Conservation (phyloP, 768 basidiomycete genomes). For the Lepiota brunneoincarnata region DNA sequence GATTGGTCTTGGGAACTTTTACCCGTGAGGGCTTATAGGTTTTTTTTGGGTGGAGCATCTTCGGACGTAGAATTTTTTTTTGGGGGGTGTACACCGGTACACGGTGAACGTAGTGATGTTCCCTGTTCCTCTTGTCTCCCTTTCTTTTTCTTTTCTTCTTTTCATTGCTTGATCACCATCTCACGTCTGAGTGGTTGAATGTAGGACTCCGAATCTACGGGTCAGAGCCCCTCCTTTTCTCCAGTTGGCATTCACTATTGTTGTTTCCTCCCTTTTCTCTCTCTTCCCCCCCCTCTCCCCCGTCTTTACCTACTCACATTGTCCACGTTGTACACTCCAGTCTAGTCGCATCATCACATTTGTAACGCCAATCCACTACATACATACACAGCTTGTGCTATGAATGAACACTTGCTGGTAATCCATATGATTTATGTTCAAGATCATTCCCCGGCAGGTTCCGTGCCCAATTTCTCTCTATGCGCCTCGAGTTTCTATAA, state of each 20-base stretch:
- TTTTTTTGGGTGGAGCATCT: neutral
- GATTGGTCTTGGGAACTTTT: neutral
- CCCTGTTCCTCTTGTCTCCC: neutral
- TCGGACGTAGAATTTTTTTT: neutral
- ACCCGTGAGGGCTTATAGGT: neutral
- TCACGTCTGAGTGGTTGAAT: neutral
- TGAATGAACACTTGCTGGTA: neutral
- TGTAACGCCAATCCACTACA: conserved; percentile 2
- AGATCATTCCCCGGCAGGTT: no score
- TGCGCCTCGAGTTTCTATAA: no score
- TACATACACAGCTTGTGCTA: conserved; percentile 2
- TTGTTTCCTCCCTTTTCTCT: neutral
- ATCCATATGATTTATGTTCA: no score
- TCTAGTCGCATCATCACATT: conserved; percentile 11
- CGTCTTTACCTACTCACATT: neutral
- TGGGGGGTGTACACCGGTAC: neutral
- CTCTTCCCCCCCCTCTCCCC: no score
- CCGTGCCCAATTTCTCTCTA: no score
- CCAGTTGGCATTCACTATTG: conserved; percentile 1
- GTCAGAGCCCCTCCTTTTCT: neutral
- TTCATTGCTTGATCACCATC: conserved; percentile 1
- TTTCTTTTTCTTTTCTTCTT: neutral
- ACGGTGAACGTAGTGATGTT: neutral
- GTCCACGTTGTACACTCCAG: neutral
- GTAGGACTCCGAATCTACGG: conserved; percentile 4